Percentiles rank a stretch among this genome's conserved stretches.
Evolutionary conservation across 1,284 basidiomycete genomes (phyloP).

Genomic region (Albatrellus sp.): DNA sequence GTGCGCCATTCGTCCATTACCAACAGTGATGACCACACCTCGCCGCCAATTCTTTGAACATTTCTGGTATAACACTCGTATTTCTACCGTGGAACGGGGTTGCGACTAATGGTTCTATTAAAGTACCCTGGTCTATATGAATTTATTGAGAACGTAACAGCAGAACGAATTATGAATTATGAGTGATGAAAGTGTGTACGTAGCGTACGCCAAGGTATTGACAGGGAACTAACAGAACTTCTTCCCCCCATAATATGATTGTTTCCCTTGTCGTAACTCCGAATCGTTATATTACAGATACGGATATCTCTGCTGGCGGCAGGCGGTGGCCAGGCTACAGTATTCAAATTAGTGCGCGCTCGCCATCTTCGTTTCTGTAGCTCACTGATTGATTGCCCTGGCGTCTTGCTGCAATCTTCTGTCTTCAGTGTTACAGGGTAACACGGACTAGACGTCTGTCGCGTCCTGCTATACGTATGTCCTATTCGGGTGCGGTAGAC

Average conservation of each 20-base stretch:
- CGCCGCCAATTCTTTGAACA: conserved; percentile 24
- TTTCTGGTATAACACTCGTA: conserved; percentile 21
- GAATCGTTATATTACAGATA: too few species aligned
- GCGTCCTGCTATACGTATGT: too few species aligned
- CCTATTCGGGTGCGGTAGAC: conserved; percentile 19
- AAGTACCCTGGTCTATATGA: conserved; percentile 18
- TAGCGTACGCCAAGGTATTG: conserved; percentile 20
- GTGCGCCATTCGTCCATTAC: conserved; percentile 20
- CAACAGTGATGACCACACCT: conserved; percentile 20
- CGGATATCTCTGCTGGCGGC: too few species aligned
- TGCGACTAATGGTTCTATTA: conserved; percentile 16
- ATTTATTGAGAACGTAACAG: conserved; percentile 21
- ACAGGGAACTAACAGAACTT: conserved; percentile 19
- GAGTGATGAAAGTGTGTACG: conserved; percentile 13
- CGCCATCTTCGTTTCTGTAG: too few species aligned
- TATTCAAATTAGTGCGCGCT: too few species aligned
- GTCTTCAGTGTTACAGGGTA: too few species aligned
- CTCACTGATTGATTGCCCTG: too few species aligned
- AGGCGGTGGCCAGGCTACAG: too few species aligned
- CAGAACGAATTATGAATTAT: conserved; percentile 14
- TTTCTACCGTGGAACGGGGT: conserved; percentile 21
- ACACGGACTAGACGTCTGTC: too few species aligned
- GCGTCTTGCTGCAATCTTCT: too few species aligned
- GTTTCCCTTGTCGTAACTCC: too few species aligned
- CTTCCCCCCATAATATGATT: too few species aligned